Evolutionary conservation across 345 rosid genomes (phyloP), one percentile per base, ranked within the genome.

Genomic region (Durio zibethinus): DNA sequence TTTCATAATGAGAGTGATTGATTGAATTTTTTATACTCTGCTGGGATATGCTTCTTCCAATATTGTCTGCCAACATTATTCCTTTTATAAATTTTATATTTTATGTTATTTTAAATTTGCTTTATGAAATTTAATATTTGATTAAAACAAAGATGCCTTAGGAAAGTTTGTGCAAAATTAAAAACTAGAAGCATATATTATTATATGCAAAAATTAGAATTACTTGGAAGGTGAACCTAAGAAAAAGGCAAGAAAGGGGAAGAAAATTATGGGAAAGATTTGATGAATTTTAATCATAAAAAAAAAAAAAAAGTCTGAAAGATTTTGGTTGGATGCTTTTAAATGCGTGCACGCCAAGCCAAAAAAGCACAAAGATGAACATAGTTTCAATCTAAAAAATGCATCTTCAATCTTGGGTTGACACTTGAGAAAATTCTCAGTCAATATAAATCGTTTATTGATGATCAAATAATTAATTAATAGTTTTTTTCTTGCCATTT

Each of bases 1-100:
- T 74, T 81, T 78, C 57, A 27, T 78, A 36, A 18, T 40, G 91
- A 83, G 76, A 87, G 81, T 82, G 91, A 86, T 85, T 85, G 89
- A 66, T 74, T 70, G 71, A 79, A 25, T 87, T 85, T 21, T 85
- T 84, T 79, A 78, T 81, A 77, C 76, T 59, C 88, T 69, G 88
- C 91, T 87, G 80, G 83, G 89, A 90, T 88, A 74, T 76, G 83
- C 75, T 83, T 43, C 7, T 40, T 71, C 47, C n/a, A 50, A 50
- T 27, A 40, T 72, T 75, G 73, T 79, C 84, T 87, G 74, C 73
- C 70, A 47, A 72, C 33, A 78, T 56, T 79, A 80, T 73, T 80
- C 33, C 20, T 36, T 72, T 48, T 20, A n/a, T 3, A 40, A 5
- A 42, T 57, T 76, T 74, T 56, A 20, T 48, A 3, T 48, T 18